These are phyloP conservation scores for Xenoacremonium recifei DNA, from an alignment of 2,329 filamentous ascomycete species.

Conservation along the genomic window DNA sequence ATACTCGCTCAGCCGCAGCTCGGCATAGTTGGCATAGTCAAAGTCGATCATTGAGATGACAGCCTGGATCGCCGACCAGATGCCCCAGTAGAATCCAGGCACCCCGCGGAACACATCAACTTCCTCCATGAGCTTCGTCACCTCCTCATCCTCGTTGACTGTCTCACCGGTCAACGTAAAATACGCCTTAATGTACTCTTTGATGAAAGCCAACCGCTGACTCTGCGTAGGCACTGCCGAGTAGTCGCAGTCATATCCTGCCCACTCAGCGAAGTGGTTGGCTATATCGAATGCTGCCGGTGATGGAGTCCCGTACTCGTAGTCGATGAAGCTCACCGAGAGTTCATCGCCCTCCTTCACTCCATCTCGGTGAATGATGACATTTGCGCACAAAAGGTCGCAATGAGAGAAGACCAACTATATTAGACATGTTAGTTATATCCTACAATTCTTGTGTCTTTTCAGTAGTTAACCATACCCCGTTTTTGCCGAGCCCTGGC, in stretches of 20 bases:
- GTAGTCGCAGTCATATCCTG: slow-evolving; percentile 93
- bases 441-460: not conserved
- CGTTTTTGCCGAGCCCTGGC: slow-evolving; percentile 71
- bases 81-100: slow-evolving; percentile 88
- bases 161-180: slow-evolving; percentile 47
- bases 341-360: slow-evolving; percentile 31
- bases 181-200: slow-evolving; percentile 79
- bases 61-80: slow-evolving; percentile 94
- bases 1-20: slow-evolving; percentile 83
- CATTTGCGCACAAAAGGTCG: slow-evolving; percentile 93
- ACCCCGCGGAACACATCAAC: slow-evolving; percentile 86
- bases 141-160: slow-evolving; percentile 58
- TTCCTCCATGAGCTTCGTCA: slow-evolving; percentile 69
- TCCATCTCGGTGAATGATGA: slow-evolving; percentile 67
- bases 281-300: slow-evolving; percentile 94
- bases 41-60: slow-evolving; percentile 95
- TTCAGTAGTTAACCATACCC: slow-evolving; percentile 50
- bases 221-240: slow-evolving; percentile 74
- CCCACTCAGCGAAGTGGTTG: slow-evolving; percentile 99
- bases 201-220: slow-evolving; percentile 77
- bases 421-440: slow-evolving; percentile 8
- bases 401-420: slow-evolving; percentile 91
- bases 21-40: slow-evolving; percentile 90
- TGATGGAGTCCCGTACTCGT: slow-evolving; percentile 94
- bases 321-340: slow-evolving; percentile 82